Evolutionary conservation across 257 asterid genomes (phyloP).

Genomic region (Solanum peruvianum): DNA sequence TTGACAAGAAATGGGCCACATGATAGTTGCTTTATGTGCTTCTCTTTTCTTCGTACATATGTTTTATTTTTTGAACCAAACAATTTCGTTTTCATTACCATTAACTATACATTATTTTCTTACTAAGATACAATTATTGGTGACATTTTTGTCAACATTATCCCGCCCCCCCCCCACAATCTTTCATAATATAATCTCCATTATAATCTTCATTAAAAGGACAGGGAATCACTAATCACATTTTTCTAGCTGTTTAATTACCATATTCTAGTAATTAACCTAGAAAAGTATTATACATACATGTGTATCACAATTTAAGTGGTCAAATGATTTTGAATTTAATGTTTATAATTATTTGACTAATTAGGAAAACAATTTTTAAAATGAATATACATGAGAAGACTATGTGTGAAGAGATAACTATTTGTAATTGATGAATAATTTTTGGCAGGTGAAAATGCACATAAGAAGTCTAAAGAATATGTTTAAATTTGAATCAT

Average conservation of each 20-base stretch:
- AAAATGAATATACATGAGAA: not conserved
- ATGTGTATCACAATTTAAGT: not conserved
- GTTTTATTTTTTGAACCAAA: not conserved
- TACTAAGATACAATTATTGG: constrained; percentile 18
- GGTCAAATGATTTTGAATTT: not conserved
- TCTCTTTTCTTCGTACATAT: constrained; percentile 5
- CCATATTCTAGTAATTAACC: not conserved
- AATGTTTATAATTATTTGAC: not conserved
- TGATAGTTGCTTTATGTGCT: constrained; percentile 35
- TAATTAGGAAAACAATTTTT: not conserved
- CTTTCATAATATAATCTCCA: constrained; percentile 23
- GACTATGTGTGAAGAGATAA: not conserved
- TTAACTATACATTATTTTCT: constrained; percentile 8
- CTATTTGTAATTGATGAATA: not conserved
- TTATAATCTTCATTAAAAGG: constrained; percentile 14
- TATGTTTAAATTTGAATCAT: not conserved
- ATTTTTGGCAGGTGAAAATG: not conserved
- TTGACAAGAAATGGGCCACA: constrained; percentile 73
- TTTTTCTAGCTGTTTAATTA: not conserved
- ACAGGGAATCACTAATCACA: constrained; percentile 13
- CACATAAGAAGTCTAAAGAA: not conserved
- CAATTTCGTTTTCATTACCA: constrained; percentile 1
- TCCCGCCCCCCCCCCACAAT: not conserved
- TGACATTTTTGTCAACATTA: constrained; percentile 6
- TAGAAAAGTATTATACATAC: not conserved